A percentile compares a stretch with the other conserved stretches of the same genome.
These are phyloP conservation scores for Paramecium sexaurelia DNA, from an alignment of 73 alveolate genomes.

Conservation along the genomic window DNA sequence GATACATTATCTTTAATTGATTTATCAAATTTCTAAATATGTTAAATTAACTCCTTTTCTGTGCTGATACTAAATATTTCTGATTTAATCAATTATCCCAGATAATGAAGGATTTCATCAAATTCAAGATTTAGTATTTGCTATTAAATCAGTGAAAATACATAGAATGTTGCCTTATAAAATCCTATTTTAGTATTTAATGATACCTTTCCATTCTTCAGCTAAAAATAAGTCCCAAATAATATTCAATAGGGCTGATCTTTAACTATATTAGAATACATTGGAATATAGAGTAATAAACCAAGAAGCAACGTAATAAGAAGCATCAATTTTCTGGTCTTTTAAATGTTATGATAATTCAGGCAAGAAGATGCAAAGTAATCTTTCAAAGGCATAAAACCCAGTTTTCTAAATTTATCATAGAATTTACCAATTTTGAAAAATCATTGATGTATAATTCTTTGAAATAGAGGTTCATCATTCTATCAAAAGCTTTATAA, in stretches of 20 bases:
- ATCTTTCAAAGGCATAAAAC: slow-evolving; percentile 90
- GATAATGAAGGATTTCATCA: slow-evolving; percentile 62
- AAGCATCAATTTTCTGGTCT: slow-evolving; percentile 75
- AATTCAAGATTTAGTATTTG: slow-evolving; percentile 37
- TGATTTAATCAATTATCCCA: slow-evolving; percentile 52
- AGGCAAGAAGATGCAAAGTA: slow-evolving; percentile 86
- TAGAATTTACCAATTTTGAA: slow-evolving; percentile 64
- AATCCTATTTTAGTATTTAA: slow-evolving; percentile 29
- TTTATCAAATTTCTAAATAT: neutral
- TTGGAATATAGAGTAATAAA: slow-evolving; percentile 79
- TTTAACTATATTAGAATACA: slow-evolving; percentile 71
- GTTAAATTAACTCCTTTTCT: neutral
- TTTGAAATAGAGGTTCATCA: slow-evolving; percentile 75
- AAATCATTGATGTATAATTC: slow-evolving; percentile 74
- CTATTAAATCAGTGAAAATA: neutral
- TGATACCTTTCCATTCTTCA: slow-evolving; percentile 75
- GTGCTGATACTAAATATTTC: slow-evolving; percentile 30
- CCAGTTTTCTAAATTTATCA: slow-evolving; percentile 69
- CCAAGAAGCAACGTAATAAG: slow-evolving; percentile 85
- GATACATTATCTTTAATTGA: neutral
- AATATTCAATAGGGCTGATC: slow-evolving; percentile 71
- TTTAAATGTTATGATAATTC: slow-evolving; percentile 86
- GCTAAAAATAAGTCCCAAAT: slow-evolving; percentile 80
- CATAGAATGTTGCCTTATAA: slow-evolving; percentile 1
- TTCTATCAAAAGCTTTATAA: slow-evolving; percentile 83